Evolutionary conservation across 345 rosid species (phyloP).

Genomic region (Rubroshorea leprosula): DNA sequence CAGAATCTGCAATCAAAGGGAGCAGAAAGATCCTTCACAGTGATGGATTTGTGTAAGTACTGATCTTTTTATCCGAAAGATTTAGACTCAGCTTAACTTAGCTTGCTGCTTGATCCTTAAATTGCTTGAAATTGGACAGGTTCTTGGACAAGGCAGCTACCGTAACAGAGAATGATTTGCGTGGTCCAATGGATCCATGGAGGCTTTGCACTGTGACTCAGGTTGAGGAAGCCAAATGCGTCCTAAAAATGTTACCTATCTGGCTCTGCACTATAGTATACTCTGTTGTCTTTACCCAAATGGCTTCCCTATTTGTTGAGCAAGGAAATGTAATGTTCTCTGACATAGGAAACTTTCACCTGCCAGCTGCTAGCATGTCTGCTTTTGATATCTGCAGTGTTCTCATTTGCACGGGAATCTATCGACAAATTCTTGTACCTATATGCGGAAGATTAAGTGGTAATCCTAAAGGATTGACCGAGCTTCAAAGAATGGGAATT

Average conservation of each 20-base stretch:
- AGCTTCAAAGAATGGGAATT: conserved; percentile 76
- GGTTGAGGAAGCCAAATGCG: conserved; percentile 66
- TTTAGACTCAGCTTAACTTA: neutral
- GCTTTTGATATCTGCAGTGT: conserved; percentile 71
- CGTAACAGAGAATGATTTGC: conserved; percentile 41
- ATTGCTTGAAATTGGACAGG: conserved; percentile 31
- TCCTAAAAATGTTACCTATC: conserved; percentile 46
- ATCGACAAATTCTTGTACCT: neutral
- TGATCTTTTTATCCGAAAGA: neutral
- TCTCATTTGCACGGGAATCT: neutral
- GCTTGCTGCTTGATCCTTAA: neutral
- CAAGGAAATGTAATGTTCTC: conserved; percentile 69
- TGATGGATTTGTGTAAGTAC: conserved; percentile 31
- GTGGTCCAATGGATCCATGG: conserved; percentile 41
- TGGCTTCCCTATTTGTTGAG: conserved; percentile 61
- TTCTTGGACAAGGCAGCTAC: conserved; percentile 91
- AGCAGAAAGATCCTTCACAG: conserved; percentile 80
- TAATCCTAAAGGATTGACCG: conserved; percentile 42
- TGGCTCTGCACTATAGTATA: conserved; percentile 62
- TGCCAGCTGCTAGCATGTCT: conserved; percentile 90
- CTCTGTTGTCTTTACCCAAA: conserved; percentile 58
- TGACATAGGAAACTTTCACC: conserved; percentile 36
- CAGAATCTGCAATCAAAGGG: conserved; percentile 70
- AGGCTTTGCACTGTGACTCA: conserved; percentile 74
- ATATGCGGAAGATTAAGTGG: neutral